These are phyloP conservation scores for Botryotinia narcissicola DNA, from an alignment of 2,329 filamentous ascomycete species.

Conservation along the genomic window DNA sequence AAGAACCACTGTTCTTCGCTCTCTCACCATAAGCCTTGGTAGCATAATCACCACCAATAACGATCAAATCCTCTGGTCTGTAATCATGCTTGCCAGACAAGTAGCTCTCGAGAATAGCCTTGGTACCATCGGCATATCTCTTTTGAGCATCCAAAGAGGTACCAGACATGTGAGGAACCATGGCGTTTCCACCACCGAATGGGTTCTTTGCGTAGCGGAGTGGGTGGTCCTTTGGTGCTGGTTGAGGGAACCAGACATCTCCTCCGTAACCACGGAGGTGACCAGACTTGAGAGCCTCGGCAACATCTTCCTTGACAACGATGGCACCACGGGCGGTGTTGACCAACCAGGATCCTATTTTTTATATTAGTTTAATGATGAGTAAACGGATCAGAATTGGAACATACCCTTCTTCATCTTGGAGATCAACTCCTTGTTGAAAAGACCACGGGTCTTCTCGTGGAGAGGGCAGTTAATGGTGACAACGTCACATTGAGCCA, in stretches of 20 bases:
- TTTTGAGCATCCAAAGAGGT: constrained; percentile 98
- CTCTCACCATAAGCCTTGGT: constrained; percentile 61
- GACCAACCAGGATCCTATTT: constrained; percentile 84
- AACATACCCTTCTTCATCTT: constrained; percentile 97
- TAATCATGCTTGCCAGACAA: constrained; percentile 87
- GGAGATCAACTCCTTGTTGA: constrained; percentile 97
- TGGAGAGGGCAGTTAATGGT: constrained; percentile 99
- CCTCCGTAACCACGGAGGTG: constrained; percentile 88
- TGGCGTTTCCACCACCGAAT: constrained; percentile 96
- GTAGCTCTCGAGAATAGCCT: constrained; percentile 89
- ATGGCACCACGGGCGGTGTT: constrained; percentile 99
- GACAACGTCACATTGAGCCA: constrained; percentile 91
- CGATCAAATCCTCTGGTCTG: constrained; percentile 84
- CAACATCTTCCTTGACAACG: constrained; percentile 98
- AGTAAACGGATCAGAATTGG: constrained; percentile 51
- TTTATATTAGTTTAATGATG: background rate
- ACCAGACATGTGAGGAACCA: constrained; percentile 98
- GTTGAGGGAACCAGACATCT: constrained; percentile 91
- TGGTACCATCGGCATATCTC: constrained; percentile 82
- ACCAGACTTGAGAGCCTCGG: constrained; percentile 84
- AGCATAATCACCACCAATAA: constrained; percentile 85
- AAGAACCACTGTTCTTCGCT: constrained; percentile 26
- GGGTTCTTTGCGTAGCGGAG: constrained; percentile 92
- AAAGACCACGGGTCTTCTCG: constrained; percentile 93
- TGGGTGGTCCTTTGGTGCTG: constrained; percentile 87